Conservation (phyloP, 495 filamentous ascomycete genomes). For the Penicillium tannophilum region DNA sequence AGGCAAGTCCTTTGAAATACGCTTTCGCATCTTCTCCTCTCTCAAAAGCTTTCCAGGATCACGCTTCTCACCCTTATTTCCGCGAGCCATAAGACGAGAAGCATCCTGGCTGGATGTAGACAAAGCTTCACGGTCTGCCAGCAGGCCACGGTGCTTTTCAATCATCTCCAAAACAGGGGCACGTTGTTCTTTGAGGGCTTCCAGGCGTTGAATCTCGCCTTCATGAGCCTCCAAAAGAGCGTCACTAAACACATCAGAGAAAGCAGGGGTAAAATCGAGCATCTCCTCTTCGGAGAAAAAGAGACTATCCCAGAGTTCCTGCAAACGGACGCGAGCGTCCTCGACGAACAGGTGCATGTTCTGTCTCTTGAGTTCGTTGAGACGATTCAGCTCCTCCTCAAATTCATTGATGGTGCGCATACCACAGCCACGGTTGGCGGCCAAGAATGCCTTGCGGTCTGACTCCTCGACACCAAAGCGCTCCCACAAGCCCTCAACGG, state of each 20-base stretch:
- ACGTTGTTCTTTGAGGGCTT: slow-evolving; percentile 83
- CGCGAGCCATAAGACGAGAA: slow-evolving; percentile 84
- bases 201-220: slow-evolving; percentile 79
- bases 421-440: slow-evolving; percentile 73
- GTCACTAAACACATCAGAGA: slow-evolving; percentile 80
- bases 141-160: slow-evolving; percentile 78
- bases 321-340: slow-evolving; percentile 83
- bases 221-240: slow-evolving; percentile 89
- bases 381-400: slow-evolving; percentile 79
- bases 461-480: slow-evolving; percentile 78
- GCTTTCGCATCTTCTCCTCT: slow-evolving; percentile 98
- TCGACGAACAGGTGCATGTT: slow-evolving; percentile 95
- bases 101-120: slow-evolving; percentile 89
- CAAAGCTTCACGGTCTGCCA: slow-evolving; percentile 86
- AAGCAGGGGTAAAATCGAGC: slow-evolving; percentile 93
- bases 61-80: slow-evolving; percentile 84
- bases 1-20: slow-evolving; percentile 91
- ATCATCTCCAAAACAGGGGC: slow-evolving; percentile 79
- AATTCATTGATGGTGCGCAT: slow-evolving; percentile 90
- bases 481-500: slow-evolving; percentile 85
- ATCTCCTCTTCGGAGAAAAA: slow-evolving; percentile 98
- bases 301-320: slow-evolving; percentile 90
- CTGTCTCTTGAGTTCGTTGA: slow-evolving; percentile 92
- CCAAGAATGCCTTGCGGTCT: slow-evolving; percentile 81
- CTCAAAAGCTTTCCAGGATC: slow-evolving; percentile 93